Base-by-base conservation (phyloP, 139 green algal genomes). In the Marvania coccoides region DNA sequence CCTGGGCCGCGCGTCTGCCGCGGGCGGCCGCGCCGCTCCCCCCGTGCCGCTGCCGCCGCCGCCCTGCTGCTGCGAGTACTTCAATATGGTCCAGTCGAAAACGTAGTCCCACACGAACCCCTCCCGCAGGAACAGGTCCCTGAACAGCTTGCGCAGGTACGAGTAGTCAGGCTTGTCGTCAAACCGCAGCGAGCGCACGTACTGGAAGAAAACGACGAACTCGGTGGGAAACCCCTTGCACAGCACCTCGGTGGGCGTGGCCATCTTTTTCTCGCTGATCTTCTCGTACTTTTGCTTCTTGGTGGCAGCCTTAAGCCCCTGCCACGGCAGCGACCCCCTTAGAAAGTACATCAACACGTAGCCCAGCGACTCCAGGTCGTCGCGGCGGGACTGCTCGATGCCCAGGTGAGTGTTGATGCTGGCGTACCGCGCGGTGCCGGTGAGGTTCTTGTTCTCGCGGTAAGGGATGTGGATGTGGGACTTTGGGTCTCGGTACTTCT, bases 271-370 rank as follows among this genome's bases (percentile, higher is more conserved):
- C 77, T 99, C 95, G 61, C 87, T 96, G 83, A 99, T 99, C 81
- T 98, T 99, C 77, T 99, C 95, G 73, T 99, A 99, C 85, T 99
- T 99, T 70, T 97, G 90, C 76, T 96, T 96, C 90, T 99, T 99
- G 31, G 95, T 99, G 7, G 89, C 92, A 6, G 95, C 95, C 76
- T 98, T 97, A 23, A 97, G 82, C 14, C 91, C 76, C 76, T 99
- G 94, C 94, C 94, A 99, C 8, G 94, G 94, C 60, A 99, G 72
- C 59, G 71, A 89, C 51, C 94, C 94, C 24, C 94, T 83, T 67
- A 99, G 78, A 69, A 99, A 99, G 78, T 99, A 99, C 90, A 98
- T 94, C 39, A 98, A 81, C 40, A 98, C 93, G 69, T 98, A 98
- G 34, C 93, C 89, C 45, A 93, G 75, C 2, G 85, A 96, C 81